Evolutionary conservation across 23 red algal genomes (phyloP), one percentile per base, ranked within the genome.

Genomic region (Gracilaria gracilis): DNA sequence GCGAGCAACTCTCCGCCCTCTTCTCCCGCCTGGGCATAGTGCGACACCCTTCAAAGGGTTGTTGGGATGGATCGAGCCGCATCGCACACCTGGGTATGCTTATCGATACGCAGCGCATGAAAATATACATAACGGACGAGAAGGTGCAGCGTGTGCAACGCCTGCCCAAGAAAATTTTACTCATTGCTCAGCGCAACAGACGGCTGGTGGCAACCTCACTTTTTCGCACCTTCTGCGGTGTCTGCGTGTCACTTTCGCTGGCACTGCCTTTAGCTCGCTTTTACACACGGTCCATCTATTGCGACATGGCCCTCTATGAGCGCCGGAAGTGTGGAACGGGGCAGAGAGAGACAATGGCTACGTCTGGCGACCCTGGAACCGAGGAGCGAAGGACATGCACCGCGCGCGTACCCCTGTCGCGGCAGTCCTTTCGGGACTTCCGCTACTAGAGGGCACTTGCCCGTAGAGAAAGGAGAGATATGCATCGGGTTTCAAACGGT

Each of bases 21-120:
- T 46, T 33, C 74, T 9, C 44, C 81, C 40, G 87, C 53, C 11
- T 91, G 75, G 74, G 87, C n/a, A 29, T 50, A 34, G 4, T 80
- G 28, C 0, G 49, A 0, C 16, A 31, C 67, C 6, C 66, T 37
- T 32, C 67, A 80, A 27, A 91, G 0, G 39, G 24, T 2, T 38
- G 65, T 8, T 33, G 65, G 25, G 4, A 46, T 4, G 42, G 42
- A 11, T 7, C 42, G 4, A 46, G 5, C 4, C 42, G 42, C 4
- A 46, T 64, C 23, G 58, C 4, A 4, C 58, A 64, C 58, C 6
- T 64, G 5, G 71, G 71, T 6, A 76, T 38, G 71, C 12, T 3
- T 12, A 33, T 44, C n/a, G 71, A 48, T n/a, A 76, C 36, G 5
- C 20, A 76, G 71, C n/a, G 33, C 20, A 76, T n/a, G 33, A 76